Percentiles rank a stretch among this genome's conserved stretches.
These are phyloP conservation scores for Zychaea mexicana DNA, from an alignment of 371 early-diverging fungal genomes.

Conservation along the genomic window DNA sequence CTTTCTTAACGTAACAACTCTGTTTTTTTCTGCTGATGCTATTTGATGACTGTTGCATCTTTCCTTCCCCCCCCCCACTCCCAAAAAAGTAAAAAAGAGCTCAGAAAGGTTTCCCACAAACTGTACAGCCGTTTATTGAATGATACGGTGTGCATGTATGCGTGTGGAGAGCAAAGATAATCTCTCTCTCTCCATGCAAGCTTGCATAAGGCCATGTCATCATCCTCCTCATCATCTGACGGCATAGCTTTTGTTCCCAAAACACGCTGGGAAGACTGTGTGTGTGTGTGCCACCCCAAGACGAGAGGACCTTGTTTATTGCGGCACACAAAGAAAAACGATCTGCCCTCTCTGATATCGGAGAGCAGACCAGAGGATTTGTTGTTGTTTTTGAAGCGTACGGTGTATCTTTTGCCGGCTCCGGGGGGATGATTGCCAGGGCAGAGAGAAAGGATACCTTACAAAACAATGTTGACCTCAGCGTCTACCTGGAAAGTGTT, in stretches of 20 bases:
- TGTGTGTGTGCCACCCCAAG: background rate
- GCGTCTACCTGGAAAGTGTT: too few relatives aligned
- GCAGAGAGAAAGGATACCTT: background rate
- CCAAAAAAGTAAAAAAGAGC: too few relatives aligned
- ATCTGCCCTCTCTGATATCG: background rate
- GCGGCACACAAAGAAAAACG: background rate
- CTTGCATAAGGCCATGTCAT: conserved; percentile 1
- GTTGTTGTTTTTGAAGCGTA: too few relatives aligned
- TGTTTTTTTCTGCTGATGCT: background rate
- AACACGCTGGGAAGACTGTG: background rate
- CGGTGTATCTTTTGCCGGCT: too few relatives aligned
- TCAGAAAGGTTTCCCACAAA: background rate
- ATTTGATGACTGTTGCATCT: background rate
- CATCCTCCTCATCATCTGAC: background rate
- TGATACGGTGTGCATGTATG: too few relatives aligned
- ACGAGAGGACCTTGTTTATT: background rate
- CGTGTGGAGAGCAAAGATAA: too few relatives aligned
- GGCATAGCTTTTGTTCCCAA: background rate
- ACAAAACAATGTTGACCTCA: too few relatives aligned
- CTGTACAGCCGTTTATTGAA: too few relatives aligned
- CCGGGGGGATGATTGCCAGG: too few relatives aligned
- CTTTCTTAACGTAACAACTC: background rate
- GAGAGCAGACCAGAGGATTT: background rate
- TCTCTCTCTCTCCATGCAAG: background rate
- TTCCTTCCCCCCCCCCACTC: too few relatives aligned